Conservation (phyloP, 805 yeast genomes). For the Ogataea pignaliae region DNA sequence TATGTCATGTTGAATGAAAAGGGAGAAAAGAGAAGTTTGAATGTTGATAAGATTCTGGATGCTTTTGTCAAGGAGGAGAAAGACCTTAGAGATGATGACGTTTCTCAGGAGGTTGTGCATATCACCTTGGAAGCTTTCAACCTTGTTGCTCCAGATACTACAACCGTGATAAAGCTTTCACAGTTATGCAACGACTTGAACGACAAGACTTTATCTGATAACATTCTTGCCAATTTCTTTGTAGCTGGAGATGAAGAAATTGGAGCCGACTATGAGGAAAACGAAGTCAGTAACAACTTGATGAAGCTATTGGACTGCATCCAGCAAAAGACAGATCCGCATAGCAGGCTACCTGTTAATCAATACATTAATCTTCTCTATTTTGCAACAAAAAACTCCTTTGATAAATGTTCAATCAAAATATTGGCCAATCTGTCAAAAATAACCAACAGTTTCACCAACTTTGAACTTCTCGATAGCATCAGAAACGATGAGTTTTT, state of each 20-base stretch:
- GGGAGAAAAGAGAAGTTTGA: slow-evolving; percentile 7
- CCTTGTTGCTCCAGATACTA: slow-evolving; percentile 25
- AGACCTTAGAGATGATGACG: slow-evolving; percentile 2
- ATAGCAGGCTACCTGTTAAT: slow-evolving; percentile 13
- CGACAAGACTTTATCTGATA: slow-evolving; percentile 10
- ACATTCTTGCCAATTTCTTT: slow-evolving; percentile 13
- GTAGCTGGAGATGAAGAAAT: slow-evolving; percentile 28
- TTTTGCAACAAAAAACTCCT: slow-evolving; percentile 26
- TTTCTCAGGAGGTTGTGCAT: too few relatives aligned
- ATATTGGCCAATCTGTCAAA: slow-evolving; percentile 18
- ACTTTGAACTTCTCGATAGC: slow-evolving; percentile 3
- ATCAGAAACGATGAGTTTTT: slow-evolving; percentile 24
- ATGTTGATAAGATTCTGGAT: slow-evolving; percentile 21
- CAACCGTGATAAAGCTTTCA: slow-evolving; percentile 19
- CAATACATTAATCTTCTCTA: slow-evolving; percentile 27
- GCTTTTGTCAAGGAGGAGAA: slow-evolving; percentile 27
- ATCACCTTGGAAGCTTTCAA: slow-evolving; percentile 27
- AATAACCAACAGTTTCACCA: slow-evolving; percentile 4
- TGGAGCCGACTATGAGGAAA: slow-evolving; percentile 23
- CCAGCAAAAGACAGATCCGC: slow-evolving; percentile 9
- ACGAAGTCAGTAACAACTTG: slow-evolving; percentile 20
- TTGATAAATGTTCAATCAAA: slow-evolving; percentile 19
- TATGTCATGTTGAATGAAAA: slow-evolving; percentile 29
- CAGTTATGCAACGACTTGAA: slow-evolving; percentile 12
- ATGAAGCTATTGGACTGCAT: slow-evolving; percentile 14